Evolutionary conservation across 176 grass and related monocot species (phyloP), one percentile per base, ranked within the genome.

Genomic region (Elymus sibiricus): DNA sequence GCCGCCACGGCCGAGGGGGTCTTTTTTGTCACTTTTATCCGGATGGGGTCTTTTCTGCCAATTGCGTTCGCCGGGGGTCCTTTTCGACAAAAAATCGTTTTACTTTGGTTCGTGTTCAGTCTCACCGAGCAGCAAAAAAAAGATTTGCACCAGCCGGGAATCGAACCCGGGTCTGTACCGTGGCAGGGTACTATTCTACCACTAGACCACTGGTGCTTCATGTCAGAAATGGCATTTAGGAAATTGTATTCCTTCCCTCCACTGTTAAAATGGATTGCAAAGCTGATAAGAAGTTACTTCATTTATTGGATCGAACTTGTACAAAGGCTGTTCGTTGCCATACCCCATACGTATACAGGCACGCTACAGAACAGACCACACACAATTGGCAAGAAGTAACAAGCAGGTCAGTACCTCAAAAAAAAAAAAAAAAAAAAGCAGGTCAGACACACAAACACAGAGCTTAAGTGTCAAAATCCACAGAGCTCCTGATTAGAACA

Each of bases 131-230:
- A 43, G 42, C 0, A 44, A 44, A 44, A 44, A 4, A 9, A 21
- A 24, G 0, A 61, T 10, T 0, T 86, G 78, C 88, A 90, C 79
- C 88, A 90, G 88, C 88, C 79, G 73, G 64, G 64, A 86, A 86
- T 86, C 88, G 84, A 90, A 90, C 64, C 82, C 83, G 90, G 87
- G 91, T 91, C 89, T 94, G 69, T 89, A 95, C 89, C 88, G 83
- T 95, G 90, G 90, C 93, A 90, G 86, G 88, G 86, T 92, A 90
- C 87, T 87, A 88, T 90, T 92, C 88, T 87, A 93, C 90, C 90
- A 92, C 88, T 92, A 89, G 86, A 95, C 84, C 74, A 90, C 86
- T 92, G 88, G 90, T 94, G 85, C 88, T 17, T 0, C 1, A 4
- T 5, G 37, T 1, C 2, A 0, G 0, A 0, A 31, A 3, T 0